Base-by-base conservation (phyloP, 441 rosid genomes). In the Croton setiger region DNA sequence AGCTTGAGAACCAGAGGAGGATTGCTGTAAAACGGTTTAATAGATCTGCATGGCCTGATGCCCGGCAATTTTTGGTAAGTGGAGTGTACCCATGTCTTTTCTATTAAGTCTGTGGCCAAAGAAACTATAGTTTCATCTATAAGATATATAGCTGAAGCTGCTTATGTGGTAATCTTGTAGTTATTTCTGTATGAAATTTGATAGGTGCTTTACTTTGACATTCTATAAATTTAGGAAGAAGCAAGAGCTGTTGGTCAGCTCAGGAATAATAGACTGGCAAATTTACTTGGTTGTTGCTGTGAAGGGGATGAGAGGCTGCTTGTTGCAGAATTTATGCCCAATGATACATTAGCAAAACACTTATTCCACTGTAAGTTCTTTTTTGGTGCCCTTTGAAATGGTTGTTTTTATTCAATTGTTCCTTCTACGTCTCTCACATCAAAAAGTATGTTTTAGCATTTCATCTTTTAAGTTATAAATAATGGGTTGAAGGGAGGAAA, bases 261-360 rank as follows among this genome's bases (percentile, higher is more conserved):
- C 72, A 84, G 96, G 79, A 92, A 89, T 64, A 75, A 73, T 48
- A 86, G 88, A 75, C 72, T 91, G 61, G 96, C 90, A 56, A 91
- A 93, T 83, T 82, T 93, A 81, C 85, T 93, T 68, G 98, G 98
- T 43, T 93, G 92, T 67, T 93, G 97, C 74, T 89, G 95, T 73
- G 93, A 93, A 48, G 95, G 93, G 18, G 96, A 93, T 58, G 98
- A 93, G 86, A 89, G 98, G 75, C 75, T 93, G 77, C 97, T 93
- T 58, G 90, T 91, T 57, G 82, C 98, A 0, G 98, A 93, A 75
- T 89, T 81, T 80, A 89, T 93, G 96, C 90, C 97, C 47, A 91
- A 91, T 76, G 92, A 91, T 64, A 93, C 93, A 17, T 86, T 93
- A 43, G 84, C 88, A 15, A 93, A 91, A 78, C 97, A 93, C 77